Conservation (phyloP, 2,329 filamentous ascomycete species). For the Fusarium sp. region DNA sequence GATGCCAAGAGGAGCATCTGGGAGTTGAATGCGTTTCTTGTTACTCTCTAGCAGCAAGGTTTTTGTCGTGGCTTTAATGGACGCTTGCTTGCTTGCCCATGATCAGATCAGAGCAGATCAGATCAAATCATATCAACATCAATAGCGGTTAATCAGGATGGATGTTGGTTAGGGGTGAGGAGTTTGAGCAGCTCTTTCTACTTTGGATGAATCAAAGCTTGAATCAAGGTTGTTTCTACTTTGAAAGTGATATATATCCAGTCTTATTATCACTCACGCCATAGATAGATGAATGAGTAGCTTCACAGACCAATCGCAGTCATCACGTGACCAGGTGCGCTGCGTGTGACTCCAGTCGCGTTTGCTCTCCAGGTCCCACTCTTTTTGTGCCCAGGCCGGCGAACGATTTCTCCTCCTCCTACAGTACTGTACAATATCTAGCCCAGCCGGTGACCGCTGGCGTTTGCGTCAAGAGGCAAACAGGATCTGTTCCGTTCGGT, state of each 20-base stretch:
- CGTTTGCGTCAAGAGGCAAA: slow-evolving; percentile 40
- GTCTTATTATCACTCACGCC: neutral
- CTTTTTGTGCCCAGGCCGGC: slow-evolving; percentile 24
- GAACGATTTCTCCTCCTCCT: slow-evolving; percentile 41
- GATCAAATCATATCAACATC: neutral
- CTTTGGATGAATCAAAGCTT: neutral
- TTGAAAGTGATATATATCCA: no score
- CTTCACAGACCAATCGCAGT: neutral
- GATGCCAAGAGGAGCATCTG: slow-evolving; percentile 46
- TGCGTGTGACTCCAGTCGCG: slow-evolving; percentile 19
- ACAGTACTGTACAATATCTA: slow-evolving; percentile 28
- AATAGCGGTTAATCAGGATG: slow-evolving; percentile 3
- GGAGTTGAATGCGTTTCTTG: slow-evolving; percentile 45
- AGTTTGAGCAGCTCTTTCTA: neutral
- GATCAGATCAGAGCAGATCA: neutral
- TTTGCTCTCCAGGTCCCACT: slow-evolving; percentile 38
- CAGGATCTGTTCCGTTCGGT: slow-evolving; percentile 24
- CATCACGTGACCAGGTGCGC: slow-evolving; percentile 22
- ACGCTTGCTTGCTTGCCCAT: slow-evolving; percentile 15
- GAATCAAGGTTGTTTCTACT: neutral
- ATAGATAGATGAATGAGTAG: neutral
- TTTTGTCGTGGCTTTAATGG: slow-evolving; percentile 33
- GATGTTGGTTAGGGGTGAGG: neutral
- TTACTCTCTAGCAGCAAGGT: slow-evolving; percentile 35
- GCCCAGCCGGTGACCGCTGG: slow-evolving; percentile 29